Base-by-base conservation (phyloP, 768 basidiomycete species). In the Termitomyces sp. region DNA sequence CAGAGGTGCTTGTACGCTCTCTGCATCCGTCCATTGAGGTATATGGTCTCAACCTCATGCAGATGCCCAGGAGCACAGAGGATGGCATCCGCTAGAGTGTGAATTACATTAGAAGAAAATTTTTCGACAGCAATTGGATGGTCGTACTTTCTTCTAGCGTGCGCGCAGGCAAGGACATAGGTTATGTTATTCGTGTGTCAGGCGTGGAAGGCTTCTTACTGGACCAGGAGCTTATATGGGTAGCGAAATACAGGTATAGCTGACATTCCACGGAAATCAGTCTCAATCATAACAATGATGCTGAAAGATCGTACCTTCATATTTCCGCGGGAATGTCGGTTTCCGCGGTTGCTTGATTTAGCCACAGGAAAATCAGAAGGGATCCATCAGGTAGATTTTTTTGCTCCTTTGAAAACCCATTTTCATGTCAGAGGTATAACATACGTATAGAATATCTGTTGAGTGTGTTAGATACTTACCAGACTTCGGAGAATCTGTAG, bases 1-100 rank as follows among this genome's bases (percentile, higher is more conserved):
- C 73, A 82, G 1, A 83, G 70, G 61, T 81, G 78, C 70, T 83
- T 85, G 72, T 84, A 86, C 17, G 79, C 79, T 54, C 74, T 76
- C 48, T 79, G 70, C 6, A 78, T 64, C 50, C 78, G 71, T 12
- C 79, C 82, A 46, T 84, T 76, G 46, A 86, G 68, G 35, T 78
- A 48, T 34, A 67, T 63, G 7, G 70, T 73, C 62, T 84, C 77
- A 23, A 77, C 67, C 62, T 84, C 82, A 63, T 79, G 80, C 5
- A 76, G 61, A 49, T 66, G 72, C 50, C 78, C 79, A 25, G 76
- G 74, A 42, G 73, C 74, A 44, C 75, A 76, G 48, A 82, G 72
- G 37, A 81, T 68, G 30, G 67, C 69, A 46, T 80, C 76, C 61
- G 74, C 79, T 81, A 55, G 25, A 43, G 58, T 25, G 9, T 46